phyloP scores from a whole-genome alignment of 768 basidiomycete genomes.

The Tricholoma furcatifolium region DNA sequence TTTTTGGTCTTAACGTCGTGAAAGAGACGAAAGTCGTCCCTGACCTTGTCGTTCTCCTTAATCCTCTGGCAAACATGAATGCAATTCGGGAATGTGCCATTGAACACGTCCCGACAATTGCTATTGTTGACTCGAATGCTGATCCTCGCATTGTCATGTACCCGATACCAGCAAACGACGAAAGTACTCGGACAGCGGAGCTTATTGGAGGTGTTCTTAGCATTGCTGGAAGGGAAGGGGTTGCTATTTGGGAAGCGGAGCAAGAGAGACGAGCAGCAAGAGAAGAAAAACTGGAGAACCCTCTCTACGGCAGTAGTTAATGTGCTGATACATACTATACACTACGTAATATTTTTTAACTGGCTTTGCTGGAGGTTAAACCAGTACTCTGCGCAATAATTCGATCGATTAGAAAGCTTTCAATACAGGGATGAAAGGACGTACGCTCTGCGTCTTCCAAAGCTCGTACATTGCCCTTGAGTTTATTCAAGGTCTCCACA shows the following conservation, averaged over 20 bases:
- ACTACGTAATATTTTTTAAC: slow-evolving; percentile 18
- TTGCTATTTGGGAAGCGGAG: slow-evolving; percentile 42
- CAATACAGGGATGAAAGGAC: slow-evolving; percentile 3
- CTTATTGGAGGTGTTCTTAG: slow-evolving; percentile 88
- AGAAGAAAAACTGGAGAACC: slow-evolving; percentile 16
- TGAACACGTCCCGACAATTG: slow-evolving; percentile 90
- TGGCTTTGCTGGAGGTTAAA: slow-evolving; percentile 57
- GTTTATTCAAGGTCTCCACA: slow-evolving; percentile 92
- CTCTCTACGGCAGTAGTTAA: slow-evolving; percentile 10
- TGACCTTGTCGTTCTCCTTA: slow-evolving; percentile 89
- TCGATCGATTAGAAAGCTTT: slow-evolving; percentile 17
- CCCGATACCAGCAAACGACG: slow-evolving; percentile 98
- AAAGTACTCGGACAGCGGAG: slow-evolving; percentile 88
- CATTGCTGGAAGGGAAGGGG: slow-evolving; percentile 79
- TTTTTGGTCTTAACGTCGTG: slow-evolving; percentile 63
- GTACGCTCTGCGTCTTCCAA: slow-evolving; percentile 85
- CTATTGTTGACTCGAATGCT: slow-evolving; percentile 90
- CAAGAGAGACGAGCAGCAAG: slow-evolving; percentile 27
- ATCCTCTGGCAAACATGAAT: slow-evolving; percentile 80
- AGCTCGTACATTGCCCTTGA: slow-evolving; percentile 82
- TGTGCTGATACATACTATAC: slow-evolving; percentile 9
- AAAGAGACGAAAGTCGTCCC: slow-evolving; percentile 62
- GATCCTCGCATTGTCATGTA: slow-evolving; percentile 98
- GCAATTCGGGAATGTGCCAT: slow-evolving; percentile 91
- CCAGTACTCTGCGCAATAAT: slow-evolving; percentile 58